Conservation (phyloP, 2,329 filamentous ascomycete species). For the Nakataea oryzae region DNA sequence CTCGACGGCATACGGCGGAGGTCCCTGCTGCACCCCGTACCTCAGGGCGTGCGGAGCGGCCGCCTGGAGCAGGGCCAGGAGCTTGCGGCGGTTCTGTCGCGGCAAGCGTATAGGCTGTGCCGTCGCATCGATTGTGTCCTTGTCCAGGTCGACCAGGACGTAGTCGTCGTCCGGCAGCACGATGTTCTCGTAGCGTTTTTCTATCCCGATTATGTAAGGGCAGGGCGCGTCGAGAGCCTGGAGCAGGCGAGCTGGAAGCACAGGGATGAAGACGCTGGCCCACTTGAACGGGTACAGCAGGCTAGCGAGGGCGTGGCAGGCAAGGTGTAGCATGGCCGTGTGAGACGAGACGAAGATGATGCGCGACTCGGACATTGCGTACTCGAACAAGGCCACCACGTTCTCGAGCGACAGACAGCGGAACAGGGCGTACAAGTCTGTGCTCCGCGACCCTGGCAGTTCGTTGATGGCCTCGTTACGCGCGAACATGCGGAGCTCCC, state of each 20-base stretch:
- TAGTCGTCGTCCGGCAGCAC: constrained; percentile 91
- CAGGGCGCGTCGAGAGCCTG: constrained; percentile 91
- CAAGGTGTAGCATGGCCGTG: constrained; percentile 90
- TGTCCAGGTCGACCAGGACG: constrained; percentile 86
- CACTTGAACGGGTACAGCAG: constrained; percentile 86
- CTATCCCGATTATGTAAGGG: constrained; percentile 93
- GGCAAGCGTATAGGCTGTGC: constrained; percentile 68
- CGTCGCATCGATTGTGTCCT: constrained; percentile 81
- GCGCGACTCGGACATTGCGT: constrained; percentile 81
- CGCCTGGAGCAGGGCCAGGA: constrained; percentile 76
- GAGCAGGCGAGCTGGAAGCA: constrained; percentile 77
- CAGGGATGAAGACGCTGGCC: constrained; percentile 88
- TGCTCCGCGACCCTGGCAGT: constrained; percentile 80
- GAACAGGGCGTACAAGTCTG: constrained; percentile 89
- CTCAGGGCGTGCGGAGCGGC: constrained; percentile 84
- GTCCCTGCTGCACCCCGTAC: constrained; percentile 77
- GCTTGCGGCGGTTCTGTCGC: constrained; percentile 80
- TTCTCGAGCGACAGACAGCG: constrained; percentile 83
- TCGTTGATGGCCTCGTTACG: constrained; percentile 90
- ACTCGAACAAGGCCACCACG: constrained; percentile 86
- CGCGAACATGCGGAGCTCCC: constrained; percentile 84
- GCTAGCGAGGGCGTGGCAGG: constrained; percentile 75
- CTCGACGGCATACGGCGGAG: constrained; percentile 86
- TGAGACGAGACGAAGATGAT: constrained; percentile 96
- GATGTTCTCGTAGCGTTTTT: constrained; percentile 78